Conservation (phyloP, 805 yeast genomes). For the Candida pseudofarinosa region DNA sequence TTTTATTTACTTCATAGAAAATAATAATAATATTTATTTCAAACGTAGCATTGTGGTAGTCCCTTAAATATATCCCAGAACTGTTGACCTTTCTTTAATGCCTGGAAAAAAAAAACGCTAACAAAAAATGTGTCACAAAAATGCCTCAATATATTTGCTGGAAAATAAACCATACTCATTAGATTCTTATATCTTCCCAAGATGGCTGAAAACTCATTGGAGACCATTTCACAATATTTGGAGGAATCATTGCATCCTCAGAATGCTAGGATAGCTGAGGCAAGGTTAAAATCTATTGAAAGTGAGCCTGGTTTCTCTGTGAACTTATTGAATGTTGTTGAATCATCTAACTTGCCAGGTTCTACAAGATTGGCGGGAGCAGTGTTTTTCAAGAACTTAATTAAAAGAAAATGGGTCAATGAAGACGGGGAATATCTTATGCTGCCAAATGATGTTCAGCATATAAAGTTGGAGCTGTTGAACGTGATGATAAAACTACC, state of each 20-base stretch:
- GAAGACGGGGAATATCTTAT: constrained; percentile 79
- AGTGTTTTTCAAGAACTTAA: constrained; percentile 81
- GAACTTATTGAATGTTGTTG: constrained; percentile 71
- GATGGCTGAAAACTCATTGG: constrained; percentile 38
- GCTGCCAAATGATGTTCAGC: constrained; percentile 53
- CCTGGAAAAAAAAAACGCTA: neutral
- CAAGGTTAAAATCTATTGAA: constrained; percentile 60
- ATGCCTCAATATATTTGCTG: neutral
- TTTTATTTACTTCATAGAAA: neutral
- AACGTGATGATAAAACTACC: constrained; percentile 85
- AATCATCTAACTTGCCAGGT: constrained; percentile 48
- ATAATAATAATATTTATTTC: too few species aligned
- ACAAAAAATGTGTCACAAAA: too few species aligned
- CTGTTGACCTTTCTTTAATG: too few species aligned
- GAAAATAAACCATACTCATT: neutral
- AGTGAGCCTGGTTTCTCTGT: constrained; percentile 69
- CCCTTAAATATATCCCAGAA: too few species aligned
- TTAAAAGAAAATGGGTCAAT: constrained; percentile 84
- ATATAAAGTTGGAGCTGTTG: constrained; percentile 73
- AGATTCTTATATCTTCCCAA: neutral
- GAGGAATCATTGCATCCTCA: constrained; percentile 64
- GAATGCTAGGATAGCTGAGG: constrained; percentile 65
- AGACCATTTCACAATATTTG: constrained; percentile 49
- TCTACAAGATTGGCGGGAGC: constrained; percentile 83
- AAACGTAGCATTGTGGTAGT: neutral